Base-by-base conservation (phyloP, 1,284 basidiomycete genomes). In the Moesziomyces antarcticus region DNA sequence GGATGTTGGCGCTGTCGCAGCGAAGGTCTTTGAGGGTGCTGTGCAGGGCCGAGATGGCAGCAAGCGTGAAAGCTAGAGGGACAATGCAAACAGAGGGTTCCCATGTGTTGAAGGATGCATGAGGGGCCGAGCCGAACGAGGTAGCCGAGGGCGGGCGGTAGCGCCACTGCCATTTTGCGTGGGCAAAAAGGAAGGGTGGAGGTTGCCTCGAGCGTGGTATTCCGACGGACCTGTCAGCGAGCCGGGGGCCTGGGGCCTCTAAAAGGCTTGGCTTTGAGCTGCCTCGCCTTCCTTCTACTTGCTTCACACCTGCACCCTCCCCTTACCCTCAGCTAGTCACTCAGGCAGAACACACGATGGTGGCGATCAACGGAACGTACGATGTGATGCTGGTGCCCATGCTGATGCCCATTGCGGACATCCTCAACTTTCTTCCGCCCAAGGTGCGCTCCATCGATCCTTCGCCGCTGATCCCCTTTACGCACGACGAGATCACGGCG, bases 281-380 rank as follows among this genome's bases (percentile, higher is more conserved):
- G 13, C 10, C 30, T 33, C 40, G 16, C 35, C n/a, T 21, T 20
- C 52, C 30, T 14, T 30, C 35, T 6, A 1, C 4, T 16, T 40
- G 20, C 21, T 14, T 10, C n/a, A 27, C 46, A 48, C 8, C 37
- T 50, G 24, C 41, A 45, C 47, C 11, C 22, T 37, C 18, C 11
- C 18, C 18, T 44, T 22, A 18, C 24, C 1, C 44, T 6, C 42
- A 13, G 53, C 37, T 7, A 9, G 44, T 4, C 5, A 35, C 25
- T n/a, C 50, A 21, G 21, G 21, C 16, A 35, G 37, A 18, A 47
- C 9, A 10, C 50, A 72, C 47, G 5, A 73, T 73, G 71, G 66
- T 73, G 5, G 65, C 60, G 8, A 75, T 75, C 51, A 67, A 53
- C 45, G 73, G 73, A 37, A 71, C 68, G 13, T 75, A 75, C 57